phyloP scores from a whole-genome alignment of 2,329 filamentous ascomycete genomes.

The Aspergillus phoenicis region DNA sequence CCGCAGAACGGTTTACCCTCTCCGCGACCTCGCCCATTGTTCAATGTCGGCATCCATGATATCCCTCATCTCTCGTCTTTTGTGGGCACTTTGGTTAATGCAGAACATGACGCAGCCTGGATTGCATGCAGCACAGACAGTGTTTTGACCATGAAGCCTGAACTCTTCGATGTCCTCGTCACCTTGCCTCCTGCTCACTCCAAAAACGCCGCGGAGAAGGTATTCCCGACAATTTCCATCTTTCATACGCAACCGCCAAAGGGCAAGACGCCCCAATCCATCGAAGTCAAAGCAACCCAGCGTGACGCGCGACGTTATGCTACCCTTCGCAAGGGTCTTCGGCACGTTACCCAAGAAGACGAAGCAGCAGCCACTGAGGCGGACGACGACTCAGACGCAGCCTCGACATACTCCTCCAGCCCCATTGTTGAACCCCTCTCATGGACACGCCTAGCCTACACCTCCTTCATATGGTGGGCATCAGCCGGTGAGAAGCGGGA shows the following conservation, averaged over 20 bases:
- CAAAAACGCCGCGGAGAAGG: slow-evolving; percentile 59
- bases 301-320: slow-evolving; percentile 82
- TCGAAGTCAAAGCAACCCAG: slow-evolving; percentile 76
- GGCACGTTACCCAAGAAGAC: slow-evolving; percentile 30
- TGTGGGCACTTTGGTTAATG: slow-evolving; percentile 45
- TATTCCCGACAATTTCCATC: slow-evolving; percentile 76
- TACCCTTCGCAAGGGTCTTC: slow-evolving; percentile 66
- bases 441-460: slow-evolving; percentile 64
- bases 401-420: slow-evolving; percentile 47
- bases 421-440: slow-evolving; percentile 58
- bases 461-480: slow-evolving; percentile 69
- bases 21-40: slow-evolving; percentile 74
- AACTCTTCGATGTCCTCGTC: slow-evolving; percentile 87
- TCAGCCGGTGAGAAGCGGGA: slow-evolving; percentile 63
- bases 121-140: slow-evolving; percentile 95
- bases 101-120: slow-evolving; percentile 65
- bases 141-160: slow-evolving; percentile 81
- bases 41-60: slow-evolving; percentile 90
- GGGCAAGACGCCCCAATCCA: slow-evolving; percentile 29
- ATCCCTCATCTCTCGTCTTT: slow-evolving; percentile 78
- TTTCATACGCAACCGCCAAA: slow-evolving; percentile 60
- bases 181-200: slow-evolving; percentile 70
- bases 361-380: slow-evolving; percentile 31
- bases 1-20: slow-evolving; percentile 63
- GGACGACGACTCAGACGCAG: slow-evolving; percentile 42